A percentile compares a stretch with the other conserved stretches of the same genome.
phyloP scores from a whole-genome alignment of 1,284 basidiomycete genomes.

The Sporisorium exsertum region DNA sequence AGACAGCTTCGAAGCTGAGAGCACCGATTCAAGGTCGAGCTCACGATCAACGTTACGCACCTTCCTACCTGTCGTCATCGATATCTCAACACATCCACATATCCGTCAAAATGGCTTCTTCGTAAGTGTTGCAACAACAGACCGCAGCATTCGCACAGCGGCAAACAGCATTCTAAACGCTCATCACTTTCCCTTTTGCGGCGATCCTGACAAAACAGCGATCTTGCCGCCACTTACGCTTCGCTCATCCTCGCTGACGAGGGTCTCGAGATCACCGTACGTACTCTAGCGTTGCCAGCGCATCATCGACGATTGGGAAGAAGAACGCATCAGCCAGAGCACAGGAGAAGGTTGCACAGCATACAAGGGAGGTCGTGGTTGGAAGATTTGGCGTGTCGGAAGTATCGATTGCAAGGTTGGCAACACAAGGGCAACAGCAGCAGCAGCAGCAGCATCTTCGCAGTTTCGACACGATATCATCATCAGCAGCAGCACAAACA shows the following conservation, averaged over 20 bases:
- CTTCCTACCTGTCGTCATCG: constrained; percentile 47
- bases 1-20: background rate
- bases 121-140: constrained; percentile 29
- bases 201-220: constrained; percentile 25
- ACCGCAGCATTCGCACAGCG: background rate
- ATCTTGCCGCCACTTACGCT: constrained; percentile 75
- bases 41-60: constrained; percentile 42
- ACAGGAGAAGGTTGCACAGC: background rate
- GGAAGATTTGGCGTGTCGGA: background rate
- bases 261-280: constrained; percentile 89
- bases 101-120: constrained; percentile 55
- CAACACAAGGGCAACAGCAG: background rate
- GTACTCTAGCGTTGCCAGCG: constrained; percentile 70
- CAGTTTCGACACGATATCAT: background rate
- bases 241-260: constrained; percentile 87
- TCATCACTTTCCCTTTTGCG: no score
- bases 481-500: background rate
- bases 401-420: background rate
- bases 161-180: constrained; percentile 28
- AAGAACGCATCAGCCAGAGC: background rate
- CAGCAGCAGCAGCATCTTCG: background rate
- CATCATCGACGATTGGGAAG: background rate
- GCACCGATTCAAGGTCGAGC: constrained; percentile 16
- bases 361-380: background rate
- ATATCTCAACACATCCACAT: constrained; percentile 38